Conservation (phyloP, 148 eudicot species). For the Nyssa sinensis region DNA sequence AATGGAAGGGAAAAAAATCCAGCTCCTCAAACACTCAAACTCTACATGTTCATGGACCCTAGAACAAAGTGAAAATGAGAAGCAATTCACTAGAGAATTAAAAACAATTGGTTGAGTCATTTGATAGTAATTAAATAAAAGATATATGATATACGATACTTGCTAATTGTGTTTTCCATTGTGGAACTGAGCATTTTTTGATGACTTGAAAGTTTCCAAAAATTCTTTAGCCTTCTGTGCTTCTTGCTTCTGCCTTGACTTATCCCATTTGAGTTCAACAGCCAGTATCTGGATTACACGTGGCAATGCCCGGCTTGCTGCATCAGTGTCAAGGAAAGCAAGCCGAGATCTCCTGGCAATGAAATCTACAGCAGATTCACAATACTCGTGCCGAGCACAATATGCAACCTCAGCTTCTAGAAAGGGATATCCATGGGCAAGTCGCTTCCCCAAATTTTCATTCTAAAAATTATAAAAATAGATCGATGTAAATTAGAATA, state of each 20-base stretch:
- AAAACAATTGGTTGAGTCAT: neutral
- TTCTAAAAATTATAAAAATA: slow-evolving; percentile 38
- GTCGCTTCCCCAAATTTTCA: slow-evolving; percentile 93
- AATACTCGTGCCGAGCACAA: slow-evolving; percentile 90
- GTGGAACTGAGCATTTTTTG: slow-evolving; percentile 87
- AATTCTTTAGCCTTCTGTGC: slow-evolving; percentile 53
- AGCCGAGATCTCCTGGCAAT: slow-evolving; percentile 90
- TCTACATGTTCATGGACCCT: neutral
- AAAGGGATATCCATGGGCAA: slow-evolving; percentile 95
- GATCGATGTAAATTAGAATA: neutral
- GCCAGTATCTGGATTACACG: slow-evolving; percentile 79
- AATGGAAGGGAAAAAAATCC: neutral
- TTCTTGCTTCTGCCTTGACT: slow-evolving; percentile 69
- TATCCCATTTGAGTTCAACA: slow-evolving; percentile 83
- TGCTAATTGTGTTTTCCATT: slow-evolving; percentile 85
- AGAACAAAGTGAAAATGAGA: neutral
- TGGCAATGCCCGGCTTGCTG: slow-evolving; percentile 76
- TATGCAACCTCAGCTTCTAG: slow-evolving; percentile 99
- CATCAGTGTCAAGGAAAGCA: slow-evolving; percentile 98
- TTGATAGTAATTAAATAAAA: too few species aligned
- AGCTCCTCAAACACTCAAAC: neutral
- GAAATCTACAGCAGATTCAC: slow-evolving; percentile 92
- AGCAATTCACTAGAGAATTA: neutral
- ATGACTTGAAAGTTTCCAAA: slow-evolving; percentile 86
- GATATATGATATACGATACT: too few species aligned